These are phyloP conservation scores for Isoetes taiwanensis DNA, from an alignment of 75 land plant genomes.

Conservation along the genomic window DNA sequence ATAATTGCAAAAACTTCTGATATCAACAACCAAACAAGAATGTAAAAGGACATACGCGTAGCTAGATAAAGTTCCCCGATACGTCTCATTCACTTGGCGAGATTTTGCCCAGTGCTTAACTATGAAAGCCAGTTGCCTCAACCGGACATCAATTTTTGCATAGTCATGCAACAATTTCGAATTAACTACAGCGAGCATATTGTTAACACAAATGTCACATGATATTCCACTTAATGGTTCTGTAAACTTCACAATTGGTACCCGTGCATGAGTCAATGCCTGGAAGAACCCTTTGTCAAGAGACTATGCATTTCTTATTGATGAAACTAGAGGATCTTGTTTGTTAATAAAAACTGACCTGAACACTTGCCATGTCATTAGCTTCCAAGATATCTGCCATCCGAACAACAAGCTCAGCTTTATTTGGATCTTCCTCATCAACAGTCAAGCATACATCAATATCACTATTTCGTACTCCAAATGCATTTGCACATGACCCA, in stretches of 20 bases:
- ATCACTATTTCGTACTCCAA: conserved; percentile 90
- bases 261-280: conserved; percentile 93
- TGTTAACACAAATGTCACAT: conserved; percentile 95
- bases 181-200: conserved; percentile 86
- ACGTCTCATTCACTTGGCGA: conserved; percentile 93
- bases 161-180: conserved; percentile 91
- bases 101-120: conserved; percentile 99
- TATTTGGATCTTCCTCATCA: conserved; percentile 39
- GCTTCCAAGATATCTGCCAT: conserved; percentile 70
- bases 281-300: no score
- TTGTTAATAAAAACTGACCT: conserved; percentile 35
- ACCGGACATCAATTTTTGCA: conserved; percentile 75
- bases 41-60: conserved; percentile 70
- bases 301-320: no score
- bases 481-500: conserved; percentile 96
- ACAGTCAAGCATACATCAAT: conserved; percentile 90
- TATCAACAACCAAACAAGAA: background rate
- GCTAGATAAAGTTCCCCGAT: conserved; percentile 95
- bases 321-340: background rate
- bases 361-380: conserved; percentile 72
- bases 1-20: background rate
- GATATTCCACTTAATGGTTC: conserved; percentile 85
- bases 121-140: conserved; percentile 81
- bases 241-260: conserved; percentile 91
- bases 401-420: conserved; percentile 63